Evolutionary conservation across 352 stramenopile genomes (phyloP).

Genomic region (Pythium volutum): DNA sequence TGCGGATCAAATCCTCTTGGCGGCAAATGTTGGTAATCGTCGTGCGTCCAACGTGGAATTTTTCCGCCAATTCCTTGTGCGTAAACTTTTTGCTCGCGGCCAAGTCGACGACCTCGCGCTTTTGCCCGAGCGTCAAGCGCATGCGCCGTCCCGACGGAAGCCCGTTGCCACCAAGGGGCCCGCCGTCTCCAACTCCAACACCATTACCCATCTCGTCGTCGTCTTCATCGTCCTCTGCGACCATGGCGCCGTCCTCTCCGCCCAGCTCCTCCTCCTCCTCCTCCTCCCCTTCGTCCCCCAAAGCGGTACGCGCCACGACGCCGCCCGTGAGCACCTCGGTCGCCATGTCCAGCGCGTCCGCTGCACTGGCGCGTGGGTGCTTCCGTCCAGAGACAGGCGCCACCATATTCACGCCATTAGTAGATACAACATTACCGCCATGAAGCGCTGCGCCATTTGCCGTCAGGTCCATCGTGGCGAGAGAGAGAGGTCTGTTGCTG

Average conservation of each 20-base stretch:
- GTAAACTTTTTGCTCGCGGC: conserved; percentile 85
- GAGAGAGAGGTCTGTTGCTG: conserved; percentile 2
- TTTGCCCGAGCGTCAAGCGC: conserved; percentile 79
- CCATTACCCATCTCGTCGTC: not conserved
- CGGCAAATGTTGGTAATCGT: conserved; percentile 87
- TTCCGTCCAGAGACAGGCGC: conserved; percentile 15
- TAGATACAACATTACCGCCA: not conserved
- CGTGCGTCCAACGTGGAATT: conserved; percentile 75
- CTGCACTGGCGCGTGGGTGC: not conserved
- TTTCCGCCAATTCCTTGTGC: conserved; percentile 76
- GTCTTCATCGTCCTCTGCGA: conserved; percentile 10
- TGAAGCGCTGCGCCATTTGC: not conserved
- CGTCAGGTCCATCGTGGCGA: conserved; percentile 3
- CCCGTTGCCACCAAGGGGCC: conserved; percentile 14
- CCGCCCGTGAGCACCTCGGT: conserved; percentile 11
- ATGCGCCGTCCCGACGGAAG: conserved; percentile 42
- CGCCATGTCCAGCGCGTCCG: conserved; percentile 3
- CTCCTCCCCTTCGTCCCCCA: not conserved
- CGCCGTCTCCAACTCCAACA: conserved; percentile 13
- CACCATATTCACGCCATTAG: not conserved
- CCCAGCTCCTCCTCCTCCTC: not conserved
- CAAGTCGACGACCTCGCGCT: conserved; percentile 83
- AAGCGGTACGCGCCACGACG: conserved; percentile 3
- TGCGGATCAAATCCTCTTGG: conserved; percentile 79
- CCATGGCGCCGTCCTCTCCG: not conserved